These are phyloP conservation scores for Globisporangium megalacanthum DNA, from an alignment of 352 stramenopile species.

Conservation along the genomic window DNA sequence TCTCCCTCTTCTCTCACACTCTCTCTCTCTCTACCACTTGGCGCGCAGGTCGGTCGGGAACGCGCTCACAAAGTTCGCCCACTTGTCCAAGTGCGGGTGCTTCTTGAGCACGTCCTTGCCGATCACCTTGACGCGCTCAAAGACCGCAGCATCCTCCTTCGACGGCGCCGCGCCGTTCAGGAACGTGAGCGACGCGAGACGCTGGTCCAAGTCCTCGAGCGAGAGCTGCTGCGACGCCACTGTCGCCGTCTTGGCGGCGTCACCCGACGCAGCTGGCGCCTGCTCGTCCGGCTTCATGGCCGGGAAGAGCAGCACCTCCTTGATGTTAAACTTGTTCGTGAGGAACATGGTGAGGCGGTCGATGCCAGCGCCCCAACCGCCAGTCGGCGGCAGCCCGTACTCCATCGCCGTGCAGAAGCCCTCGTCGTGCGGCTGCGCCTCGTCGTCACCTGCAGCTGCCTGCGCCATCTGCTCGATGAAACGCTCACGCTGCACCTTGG, in stretches of 20 bases:
- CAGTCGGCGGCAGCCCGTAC: slow-evolving; percentile 97
- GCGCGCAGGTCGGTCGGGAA: slow-evolving; percentile 71
- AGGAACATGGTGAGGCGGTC: slow-evolving; percentile 97
- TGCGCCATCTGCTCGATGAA: slow-evolving; percentile 83
- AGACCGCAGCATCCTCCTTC: slow-evolving; percentile 60
- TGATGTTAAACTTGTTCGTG: slow-evolving; percentile 92
- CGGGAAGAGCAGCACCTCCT: slow-evolving; percentile 99
- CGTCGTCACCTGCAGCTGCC: slow-evolving; percentile 71
- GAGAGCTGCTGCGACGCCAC: slow-evolving; percentile 5
- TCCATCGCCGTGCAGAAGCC: slow-evolving; percentile 93
- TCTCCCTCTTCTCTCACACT: neutral
- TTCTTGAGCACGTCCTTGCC: slow-evolving; percentile 69
- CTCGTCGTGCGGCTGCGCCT: slow-evolving; percentile 93
- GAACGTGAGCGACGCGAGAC: slow-evolving; percentile 50
- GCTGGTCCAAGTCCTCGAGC: slow-evolving; percentile 63
- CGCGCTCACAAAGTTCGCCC: slow-evolving; percentile 61
- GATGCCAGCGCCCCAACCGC: slow-evolving; percentile 96
- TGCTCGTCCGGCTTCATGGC: slow-evolving; percentile 98
- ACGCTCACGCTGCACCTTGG: slow-evolving; percentile 81
- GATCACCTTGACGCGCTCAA: slow-evolving; percentile 75
- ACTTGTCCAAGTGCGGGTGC: slow-evolving; percentile 74
- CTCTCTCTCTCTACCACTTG: slow-evolving; percentile 52
- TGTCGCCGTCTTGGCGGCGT: neutral
- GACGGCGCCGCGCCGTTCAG: slow-evolving; percentile 63
- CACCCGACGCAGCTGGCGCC: neutral